phyloP scores from a whole-genome alignment of 208 protist species.

The Crithidia sp. region DNA sequence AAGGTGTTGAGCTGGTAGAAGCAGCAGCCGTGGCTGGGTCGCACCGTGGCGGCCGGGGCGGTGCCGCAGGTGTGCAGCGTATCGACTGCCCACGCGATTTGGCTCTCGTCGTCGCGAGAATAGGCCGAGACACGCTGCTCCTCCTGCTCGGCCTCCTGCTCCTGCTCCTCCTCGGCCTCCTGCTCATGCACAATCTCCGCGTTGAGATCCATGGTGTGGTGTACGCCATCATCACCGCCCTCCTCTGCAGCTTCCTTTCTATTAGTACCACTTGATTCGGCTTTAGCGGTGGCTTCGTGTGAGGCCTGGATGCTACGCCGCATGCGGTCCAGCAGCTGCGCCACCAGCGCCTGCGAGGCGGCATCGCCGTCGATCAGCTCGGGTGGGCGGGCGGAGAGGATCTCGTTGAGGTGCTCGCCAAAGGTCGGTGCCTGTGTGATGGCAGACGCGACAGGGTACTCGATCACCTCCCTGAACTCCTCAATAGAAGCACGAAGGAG shows the following conservation, averaged over 20 bases:
- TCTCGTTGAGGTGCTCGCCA: slow-evolving; percentile 59
- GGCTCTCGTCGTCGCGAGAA: slow-evolving; percentile 87
- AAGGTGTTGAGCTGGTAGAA: slow-evolving; percentile 74
- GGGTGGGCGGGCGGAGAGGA: slow-evolving; percentile 36
- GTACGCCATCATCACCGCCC: slow-evolving; percentile 28
- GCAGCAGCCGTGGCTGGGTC: slow-evolving; percentile 44
- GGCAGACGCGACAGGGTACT: slow-evolving; percentile 49
- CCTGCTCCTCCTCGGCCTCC: slow-evolving; percentile 86
- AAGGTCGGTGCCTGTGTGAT: slow-evolving; percentile 52
- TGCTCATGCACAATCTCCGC: slow-evolving; percentile 88
- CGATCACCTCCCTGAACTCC: slow-evolving; percentile 80
- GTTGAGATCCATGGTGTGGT: slow-evolving; percentile 71
- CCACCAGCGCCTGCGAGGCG: slow-evolving; percentile 38
- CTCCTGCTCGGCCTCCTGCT: slow-evolving; percentile 86
- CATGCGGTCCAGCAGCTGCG: slow-evolving; percentile 49
- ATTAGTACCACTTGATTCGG: neutral
- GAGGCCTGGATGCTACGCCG: slow-evolving; percentile 28
- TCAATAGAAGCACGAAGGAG: slow-evolving; percentile 61
- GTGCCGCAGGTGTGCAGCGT: slow-evolving; percentile 41
- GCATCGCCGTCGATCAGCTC: slow-evolving; percentile 51
- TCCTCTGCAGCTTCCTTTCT: neutral
- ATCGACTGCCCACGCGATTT: slow-evolving; percentile 80
- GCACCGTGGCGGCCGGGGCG: slow-evolving; percentile 30
- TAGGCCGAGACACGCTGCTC: slow-evolving; percentile 75
- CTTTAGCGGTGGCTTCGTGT: slow-evolving; percentile 2